These are phyloP conservation scores for Beauveria sp. DNA, from an alignment of 2,329 filamentous ascomycete species.

Conservation along the genomic window DNA sequence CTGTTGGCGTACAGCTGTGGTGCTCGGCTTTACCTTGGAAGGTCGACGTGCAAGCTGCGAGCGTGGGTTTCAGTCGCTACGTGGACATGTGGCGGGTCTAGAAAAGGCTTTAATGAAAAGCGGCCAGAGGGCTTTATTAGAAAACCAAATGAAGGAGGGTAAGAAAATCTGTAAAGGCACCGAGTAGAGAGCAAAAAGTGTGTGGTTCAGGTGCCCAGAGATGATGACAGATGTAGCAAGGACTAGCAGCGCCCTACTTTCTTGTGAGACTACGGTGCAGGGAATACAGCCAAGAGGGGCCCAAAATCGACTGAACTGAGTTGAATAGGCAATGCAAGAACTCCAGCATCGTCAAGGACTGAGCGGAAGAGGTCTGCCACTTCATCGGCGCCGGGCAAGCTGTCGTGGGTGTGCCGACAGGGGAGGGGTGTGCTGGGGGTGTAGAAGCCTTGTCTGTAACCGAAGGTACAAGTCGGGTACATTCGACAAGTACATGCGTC, in stretches of 20 bases:
- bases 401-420: background rate
- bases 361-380: background rate
- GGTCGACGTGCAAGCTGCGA: background rate
- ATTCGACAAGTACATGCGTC: background rate
- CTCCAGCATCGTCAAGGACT: background rate
- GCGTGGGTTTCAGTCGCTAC: background rate
- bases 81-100: background rate
- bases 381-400: background rate
- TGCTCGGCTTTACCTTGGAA: background rate
- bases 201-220: background rate
- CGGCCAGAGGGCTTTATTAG: background rate
- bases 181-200: background rate
- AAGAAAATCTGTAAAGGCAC: background rate
- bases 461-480: slow-evolving; percentile 7
- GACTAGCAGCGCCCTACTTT: background rate
- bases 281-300: background rate
- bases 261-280: background rate
- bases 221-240: background rate
- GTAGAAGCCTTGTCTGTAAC: background rate
- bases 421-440: background rate
- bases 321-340: background rate
- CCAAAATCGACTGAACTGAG: background rate
- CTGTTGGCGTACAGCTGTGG: background rate
- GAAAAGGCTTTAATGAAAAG: background rate
- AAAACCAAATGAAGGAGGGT: background rate